phyloP scores from a whole-genome alignment of 2,329 filamentous ascomycete species.

The Thelonectria rubi region DNA sequence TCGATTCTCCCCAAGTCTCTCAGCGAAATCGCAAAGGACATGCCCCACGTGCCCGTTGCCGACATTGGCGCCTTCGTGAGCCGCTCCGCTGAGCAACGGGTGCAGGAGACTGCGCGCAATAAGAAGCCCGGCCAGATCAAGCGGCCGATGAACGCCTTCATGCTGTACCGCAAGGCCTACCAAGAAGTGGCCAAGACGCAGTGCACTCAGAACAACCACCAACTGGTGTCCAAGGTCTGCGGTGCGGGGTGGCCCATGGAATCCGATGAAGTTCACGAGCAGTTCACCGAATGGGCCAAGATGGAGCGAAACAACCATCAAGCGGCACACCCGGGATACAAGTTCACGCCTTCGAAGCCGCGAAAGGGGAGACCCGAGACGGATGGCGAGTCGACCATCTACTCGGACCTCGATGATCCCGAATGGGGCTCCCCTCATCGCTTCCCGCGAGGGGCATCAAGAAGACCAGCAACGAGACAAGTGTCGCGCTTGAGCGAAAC shows the following conservation, averaged over 20 bases:
- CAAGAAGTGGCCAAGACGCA: conserved; percentile 85
- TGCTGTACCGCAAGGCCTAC: conserved; percentile 94
- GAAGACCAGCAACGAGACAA: conserved; percentile 27
- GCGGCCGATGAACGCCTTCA: conserved; percentile 96
- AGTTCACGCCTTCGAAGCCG: conserved; percentile 85
- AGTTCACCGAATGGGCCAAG: conserved; percentile 81
- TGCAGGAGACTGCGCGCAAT: conserved; percentile 69
- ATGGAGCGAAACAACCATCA: conserved; percentile 87
- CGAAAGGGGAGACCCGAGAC: conserved; percentile 50
- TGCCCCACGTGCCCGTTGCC: conserved; percentile 68
- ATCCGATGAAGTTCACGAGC: conserved; percentile 72
- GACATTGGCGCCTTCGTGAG: conserved; percentile 86
- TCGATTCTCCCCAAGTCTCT: conserved; percentile 72
- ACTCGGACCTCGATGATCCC: conserved; percentile 35
- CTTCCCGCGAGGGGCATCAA: conserved; percentile 12
- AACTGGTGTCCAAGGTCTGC: conserved; percentile 88
- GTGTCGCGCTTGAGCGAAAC: conserved; percentile 32
- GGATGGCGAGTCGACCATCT: conserved; percentile 22
- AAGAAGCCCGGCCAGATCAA: conserved; percentile 82
- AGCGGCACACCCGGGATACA: conserved; percentile 88
- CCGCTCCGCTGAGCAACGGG: conserved; percentile 72
- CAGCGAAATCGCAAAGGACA: conserved; percentile 73
- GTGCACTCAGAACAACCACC: conserved; percentile 89
- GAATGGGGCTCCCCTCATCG: conserved; percentile 33
- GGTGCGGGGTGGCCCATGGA: conserved; percentile 89